Conservation (phyloP, 257 asterid species). For the Przewalskia tangutica region DNA sequence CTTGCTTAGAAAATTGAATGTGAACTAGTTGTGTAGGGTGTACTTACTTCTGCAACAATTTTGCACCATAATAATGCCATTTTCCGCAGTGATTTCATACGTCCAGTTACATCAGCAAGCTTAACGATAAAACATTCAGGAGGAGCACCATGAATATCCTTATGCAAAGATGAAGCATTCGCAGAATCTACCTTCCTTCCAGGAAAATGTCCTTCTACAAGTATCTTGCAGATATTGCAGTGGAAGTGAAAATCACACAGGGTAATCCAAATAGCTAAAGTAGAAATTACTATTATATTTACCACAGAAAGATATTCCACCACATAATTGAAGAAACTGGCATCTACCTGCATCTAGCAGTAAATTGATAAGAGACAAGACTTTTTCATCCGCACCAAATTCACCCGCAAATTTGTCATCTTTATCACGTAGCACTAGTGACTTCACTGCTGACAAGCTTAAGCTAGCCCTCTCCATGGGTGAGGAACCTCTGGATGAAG, state of each 20-base stretch:
- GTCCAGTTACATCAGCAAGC: slow-evolving; percentile 88
- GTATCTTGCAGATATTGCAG: slow-evolving; percentile 77
- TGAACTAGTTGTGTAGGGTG: slow-evolving; percentile 6
- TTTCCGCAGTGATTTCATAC: slow-evolving; percentile 72
- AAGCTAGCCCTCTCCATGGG: slow-evolving; percentile 93
- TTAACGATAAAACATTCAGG: slow-evolving; percentile 76
- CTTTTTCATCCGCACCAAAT: slow-evolving; percentile 77
- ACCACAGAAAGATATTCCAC: slow-evolving; percentile 5
- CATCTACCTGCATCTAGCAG: slow-evolving; percentile 79
- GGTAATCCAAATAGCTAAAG: slow-evolving; percentile 18
- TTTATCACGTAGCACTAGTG: slow-evolving; percentile 81
- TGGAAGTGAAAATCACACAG: slow-evolving; percentile 53
- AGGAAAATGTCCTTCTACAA: slow-evolving; percentile 67
- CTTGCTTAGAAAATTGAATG: neutral
- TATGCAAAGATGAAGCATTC: slow-evolving; percentile 48
- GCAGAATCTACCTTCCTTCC: slow-evolving; percentile 39
- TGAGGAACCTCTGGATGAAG: slow-evolving; percentile 74
- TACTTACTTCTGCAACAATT: slow-evolving; percentile 81
- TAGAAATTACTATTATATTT: neutral
- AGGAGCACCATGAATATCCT: slow-evolving; percentile 95
- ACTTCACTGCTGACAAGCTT: slow-evolving; percentile 86
- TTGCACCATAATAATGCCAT: slow-evolving; percentile 86
- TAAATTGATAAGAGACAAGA: slow-evolving; percentile 52
- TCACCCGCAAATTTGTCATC: slow-evolving; percentile 68
- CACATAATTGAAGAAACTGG: slow-evolving; percentile 28